Evolutionary conservation across 139 green algal species (phyloP).

Genomic region (Chlorella sp.): DNA sequence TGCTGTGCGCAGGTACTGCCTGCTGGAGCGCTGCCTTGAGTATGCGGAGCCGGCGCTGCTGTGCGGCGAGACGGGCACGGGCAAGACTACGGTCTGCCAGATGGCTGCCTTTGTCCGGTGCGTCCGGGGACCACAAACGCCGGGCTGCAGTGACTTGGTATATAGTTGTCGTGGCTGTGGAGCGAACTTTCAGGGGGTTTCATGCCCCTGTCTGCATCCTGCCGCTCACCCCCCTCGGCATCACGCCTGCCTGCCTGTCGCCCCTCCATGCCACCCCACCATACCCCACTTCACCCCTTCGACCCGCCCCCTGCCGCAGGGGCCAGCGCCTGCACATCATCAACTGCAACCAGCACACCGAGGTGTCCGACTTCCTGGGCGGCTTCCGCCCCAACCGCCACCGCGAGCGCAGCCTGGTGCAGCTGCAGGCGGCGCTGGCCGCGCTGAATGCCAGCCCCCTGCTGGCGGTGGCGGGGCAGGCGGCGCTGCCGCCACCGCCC

Average conservation of each 20-base stretch:
- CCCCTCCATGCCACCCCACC: not conserved
- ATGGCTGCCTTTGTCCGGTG: slow-evolving; percentile 81
- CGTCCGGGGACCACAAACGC: too few species aligned
- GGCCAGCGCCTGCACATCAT: slow-evolving; percentile 89
- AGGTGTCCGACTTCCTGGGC: slow-evolving; percentile 97
- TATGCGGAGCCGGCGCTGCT: slow-evolving; percentile 93
- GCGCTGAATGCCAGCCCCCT: slow-evolving; percentile 28
- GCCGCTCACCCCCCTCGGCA: too few species aligned
- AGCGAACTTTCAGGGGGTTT: too few species aligned
- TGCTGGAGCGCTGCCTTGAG: slow-evolving; percentile 64
- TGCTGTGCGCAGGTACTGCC: slow-evolving; percentile 17
- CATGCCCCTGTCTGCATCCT: too few species aligned
- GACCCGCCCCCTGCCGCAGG: not conserved
- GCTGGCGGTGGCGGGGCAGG: not conserved
- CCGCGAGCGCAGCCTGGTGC: slow-evolving; percentile 19
- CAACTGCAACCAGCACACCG: slow-evolving; percentile 99
- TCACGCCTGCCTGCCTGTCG: not conserved
- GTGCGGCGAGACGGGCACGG: slow-evolving; percentile 95
- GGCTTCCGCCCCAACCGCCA: slow-evolving; percentile 82
- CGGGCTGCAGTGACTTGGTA: too few species aligned
- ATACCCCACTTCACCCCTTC: not conserved
- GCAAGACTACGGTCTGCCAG: slow-evolving; percentile 99
- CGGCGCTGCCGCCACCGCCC: slow-evolving; percentile 4
- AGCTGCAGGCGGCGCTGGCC: slow-evolving; percentile 15
- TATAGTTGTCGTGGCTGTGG: too few species aligned